Base-by-base conservation (phyloP, 768 basidiomycete genomes). In the Lentinula detonsa region DNA sequence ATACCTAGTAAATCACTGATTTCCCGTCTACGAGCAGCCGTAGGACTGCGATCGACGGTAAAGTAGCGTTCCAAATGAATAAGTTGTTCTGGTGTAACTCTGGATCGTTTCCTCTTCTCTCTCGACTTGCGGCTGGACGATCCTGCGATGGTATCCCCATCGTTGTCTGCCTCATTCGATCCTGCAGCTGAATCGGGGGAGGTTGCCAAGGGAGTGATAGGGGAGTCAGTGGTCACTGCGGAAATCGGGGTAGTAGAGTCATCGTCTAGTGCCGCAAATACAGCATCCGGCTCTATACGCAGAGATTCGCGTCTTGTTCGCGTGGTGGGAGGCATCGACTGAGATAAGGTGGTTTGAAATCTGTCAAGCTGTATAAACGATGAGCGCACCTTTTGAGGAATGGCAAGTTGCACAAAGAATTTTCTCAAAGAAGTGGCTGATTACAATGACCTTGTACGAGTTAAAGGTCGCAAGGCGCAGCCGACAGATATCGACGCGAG, bases 81-180 rank as follows among this genome's bases (percentile, higher is more conserved):
- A n/a, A 93, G 82, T 67, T 93, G 91, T 57, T 88, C 88, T 39
- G 87, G 87, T 0, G 87, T 91, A 48, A 93, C 89, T 8, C 91
- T 84, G 16, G 85, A 88, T 37, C 90, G 84, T 68, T 91, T 92
- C 51, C 85, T 81, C 71, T 87, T 85, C 69, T 87, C 85, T 65
- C 74, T 80, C 43, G 74, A 76, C 53, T 70, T 64, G 63, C 76
- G 69, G 13, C 68, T 60, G n/a, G 72, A 71, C 57, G 73, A 70
- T 58, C 76, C 74, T 16, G 75, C 71, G 23, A 74, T 72, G 37
- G 73, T 73, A 61, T 68, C 69, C 31, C 59, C 63, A 34, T 73
- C 71, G 39, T 72, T 73, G 48, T 75, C 73, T 39, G 64, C 66
- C 35, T 72, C 70, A 10, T 66, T 66, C 13, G 58, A 63, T 16